A percentile compares a stretch with the other conserved stretches of the same genome.
Evolutionary conservation across 2,329 filamentous ascomycete genomes (phyloP).

Genomic region (Pseudopithomyces chartarum): DNA sequence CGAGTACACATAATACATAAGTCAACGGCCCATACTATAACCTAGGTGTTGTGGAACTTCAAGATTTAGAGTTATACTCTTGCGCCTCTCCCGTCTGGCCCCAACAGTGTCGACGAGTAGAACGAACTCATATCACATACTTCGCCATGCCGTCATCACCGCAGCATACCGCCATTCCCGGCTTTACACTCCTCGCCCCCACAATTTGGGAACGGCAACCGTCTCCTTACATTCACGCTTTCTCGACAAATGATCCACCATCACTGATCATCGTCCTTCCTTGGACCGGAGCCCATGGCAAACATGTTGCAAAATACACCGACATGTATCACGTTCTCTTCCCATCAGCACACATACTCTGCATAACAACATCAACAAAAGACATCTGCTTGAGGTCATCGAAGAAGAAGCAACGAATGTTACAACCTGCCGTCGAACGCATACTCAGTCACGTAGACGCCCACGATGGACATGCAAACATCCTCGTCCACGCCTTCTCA

Average conservation of each 20-base stretch:
- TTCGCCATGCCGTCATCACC: background rate
- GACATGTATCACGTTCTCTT: slow-evolving; percentile 27
- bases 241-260: slow-evolving; percentile 7
- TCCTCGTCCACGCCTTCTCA: slow-evolving; percentile 34
- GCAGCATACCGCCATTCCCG: slow-evolving; percentile 15
- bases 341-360: slow-evolving; percentile 29
- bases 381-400: slow-evolving; percentile 31
- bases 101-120: background rate
- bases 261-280: slow-evolving; percentile 32
- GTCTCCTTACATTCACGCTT: background rate
- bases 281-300: slow-evolving; percentile 35
- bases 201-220: slow-evolving; percentile 19
- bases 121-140: background rate
- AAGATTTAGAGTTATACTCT: too few relatives aligned
- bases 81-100: background rate
- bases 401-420: slow-evolving; percentile 21
- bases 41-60: too few relatives aligned
- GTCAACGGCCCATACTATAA: too few relatives aligned
- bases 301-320: slow-evolving; percentile 32
- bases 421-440: slow-evolving; percentile 24
- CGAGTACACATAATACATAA: too few relatives aligned
- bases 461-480: slow-evolving; percentile 1
- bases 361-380: slow-evolving; percentile 29
- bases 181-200: slow-evolving; percentile 21
- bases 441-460: slow-evolving; percentile 15